Percentiles rank a stretch among this genome's conserved stretches.
phyloP scores from a whole-genome alignment of 805 yeast species.

The Hanseniaspora nectarophila region DNA sequence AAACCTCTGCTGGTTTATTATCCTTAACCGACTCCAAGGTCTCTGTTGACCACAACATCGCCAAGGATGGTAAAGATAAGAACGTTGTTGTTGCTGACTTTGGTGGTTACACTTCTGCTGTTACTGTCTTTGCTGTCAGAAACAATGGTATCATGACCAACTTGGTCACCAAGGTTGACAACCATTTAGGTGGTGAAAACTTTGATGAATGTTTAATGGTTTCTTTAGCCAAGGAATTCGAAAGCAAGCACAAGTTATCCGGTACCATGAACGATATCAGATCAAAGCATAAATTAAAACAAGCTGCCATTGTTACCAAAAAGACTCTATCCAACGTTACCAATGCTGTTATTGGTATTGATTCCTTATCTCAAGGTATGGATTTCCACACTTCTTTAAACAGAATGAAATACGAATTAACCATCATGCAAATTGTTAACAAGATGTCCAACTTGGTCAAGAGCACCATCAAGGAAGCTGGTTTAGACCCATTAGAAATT shows the following conservation, averaged over 20 bases:
- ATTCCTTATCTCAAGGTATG: conserved; percentile 83
- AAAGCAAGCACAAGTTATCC: conserved; percentile 71
- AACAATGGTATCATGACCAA: conserved; percentile 80
- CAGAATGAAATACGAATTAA: conserved; percentile 85
- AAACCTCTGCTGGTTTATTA: conserved; percentile 82
- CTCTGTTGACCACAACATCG: conserved; percentile 15
- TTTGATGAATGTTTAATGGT: conserved; percentile 72
- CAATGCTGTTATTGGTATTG: conserved; percentile 83
- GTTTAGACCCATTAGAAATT: conserved; percentile 69
- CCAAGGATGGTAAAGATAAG: conserved; percentile 20
- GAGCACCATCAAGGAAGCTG: conserved; percentile 65
- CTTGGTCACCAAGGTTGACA: conserved; percentile 72
- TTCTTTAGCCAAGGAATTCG: conserved; percentile 83
- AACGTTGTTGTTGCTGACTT: conserved; percentile 77
- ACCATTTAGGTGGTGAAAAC: conserved; percentile 74
- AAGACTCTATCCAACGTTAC: conserved; percentile 85
- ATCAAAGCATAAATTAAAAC: conserved; percentile 76
- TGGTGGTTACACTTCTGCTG: conserved; percentile 93
- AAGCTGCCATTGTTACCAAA: conserved; percentile 72
- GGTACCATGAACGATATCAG: conserved; percentile 63
- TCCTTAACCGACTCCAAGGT: conserved; percentile 57
- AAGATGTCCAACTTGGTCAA: conserved; percentile 70
- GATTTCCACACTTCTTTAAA: conserved; percentile 89
- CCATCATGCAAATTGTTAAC: conserved; percentile 64
- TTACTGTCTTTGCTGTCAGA: conserved; percentile 83